These are phyloP conservation scores for Abeoforma whisleri DNA, from an alignment of 78 protist species.

Conservation along the genomic window DNA sequence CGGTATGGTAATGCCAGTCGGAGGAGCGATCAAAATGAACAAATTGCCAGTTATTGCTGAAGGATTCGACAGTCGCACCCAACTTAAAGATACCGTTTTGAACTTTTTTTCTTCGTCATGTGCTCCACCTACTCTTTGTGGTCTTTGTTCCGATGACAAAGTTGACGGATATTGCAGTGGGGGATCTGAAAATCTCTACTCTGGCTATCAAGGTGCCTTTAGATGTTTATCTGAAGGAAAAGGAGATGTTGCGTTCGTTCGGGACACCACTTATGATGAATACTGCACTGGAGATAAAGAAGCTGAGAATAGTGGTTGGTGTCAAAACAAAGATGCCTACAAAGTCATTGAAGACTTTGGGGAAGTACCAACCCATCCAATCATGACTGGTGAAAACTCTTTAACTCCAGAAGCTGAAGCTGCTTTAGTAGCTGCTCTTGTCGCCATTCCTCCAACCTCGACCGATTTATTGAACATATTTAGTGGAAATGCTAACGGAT, in stretches of 20 bases:
- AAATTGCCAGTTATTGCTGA: not conserved
- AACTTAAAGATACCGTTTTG: constrained; percentile 6
- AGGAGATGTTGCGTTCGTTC: constrained; percentile 44
- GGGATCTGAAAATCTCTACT: not conserved
- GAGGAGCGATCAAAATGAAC: not conserved
- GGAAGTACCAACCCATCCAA: constrained; percentile 25
- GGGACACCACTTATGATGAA: constrained; percentile 7
- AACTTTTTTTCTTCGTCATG: constrained; percentile 1
- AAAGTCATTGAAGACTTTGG: not conserved
- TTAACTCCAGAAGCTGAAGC: not conserved
- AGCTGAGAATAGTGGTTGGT: constrained; percentile 2
- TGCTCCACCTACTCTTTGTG: constrained; percentile 24
- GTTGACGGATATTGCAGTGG: not conserved
- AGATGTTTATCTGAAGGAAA: constrained; percentile 20
- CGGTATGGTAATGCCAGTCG: constrained; percentile 35
- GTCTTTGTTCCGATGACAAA: too few species aligned
- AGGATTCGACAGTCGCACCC: too few species aligned
- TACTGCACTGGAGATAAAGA: constrained; percentile 18
- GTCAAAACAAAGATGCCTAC: not conserved
- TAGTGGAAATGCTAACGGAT: too few species aligned
- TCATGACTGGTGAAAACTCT: not conserved
- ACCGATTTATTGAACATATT: too few species aligned
- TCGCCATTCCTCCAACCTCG: too few species aligned
- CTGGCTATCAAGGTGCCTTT: constrained; percentile 36
- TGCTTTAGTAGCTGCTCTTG: not conserved